phyloP scores from a whole-genome alignment of 257 asterid species.

The Anisodus tanguticus region DNA sequence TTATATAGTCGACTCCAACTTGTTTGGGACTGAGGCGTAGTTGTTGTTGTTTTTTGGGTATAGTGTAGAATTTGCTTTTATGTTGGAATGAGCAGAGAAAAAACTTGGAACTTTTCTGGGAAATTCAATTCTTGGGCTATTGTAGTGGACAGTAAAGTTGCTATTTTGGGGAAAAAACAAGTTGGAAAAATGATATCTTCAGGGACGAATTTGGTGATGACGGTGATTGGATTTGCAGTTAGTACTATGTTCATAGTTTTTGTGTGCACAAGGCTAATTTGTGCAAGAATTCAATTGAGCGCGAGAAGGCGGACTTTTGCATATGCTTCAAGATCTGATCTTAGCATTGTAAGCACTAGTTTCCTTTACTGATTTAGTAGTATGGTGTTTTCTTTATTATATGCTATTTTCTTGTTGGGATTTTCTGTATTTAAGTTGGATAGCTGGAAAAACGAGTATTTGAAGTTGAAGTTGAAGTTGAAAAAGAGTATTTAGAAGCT shows the following conservation, averaged over 20 bases:
- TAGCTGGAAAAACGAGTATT: not conserved
- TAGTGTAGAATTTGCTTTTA: not conserved
- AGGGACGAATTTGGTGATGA: constrained; percentile 81
- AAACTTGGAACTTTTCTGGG: constrained; percentile 35
- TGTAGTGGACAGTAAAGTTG: constrained; percentile 26
- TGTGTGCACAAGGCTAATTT: constrained; percentile 81
- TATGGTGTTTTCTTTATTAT: not conserved
- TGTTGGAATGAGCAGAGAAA: constrained; percentile 35
- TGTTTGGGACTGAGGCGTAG: not conserved
- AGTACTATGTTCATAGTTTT: constrained; percentile 79
- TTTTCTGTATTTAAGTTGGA: not conserved
- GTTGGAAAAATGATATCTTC: constrained; percentile 56
- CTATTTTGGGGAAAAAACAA: constrained; percentile 30
- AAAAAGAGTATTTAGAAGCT: not conserved
- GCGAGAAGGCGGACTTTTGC: constrained; percentile 54
- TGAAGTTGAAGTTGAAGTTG: not conserved
- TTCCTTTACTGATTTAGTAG: constrained; percentile 10
- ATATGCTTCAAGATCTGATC: constrained; percentile 67
- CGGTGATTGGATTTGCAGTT: constrained; percentile 79
- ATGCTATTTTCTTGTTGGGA: constrained; percentile 21
- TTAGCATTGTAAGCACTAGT: constrained; percentile 63
- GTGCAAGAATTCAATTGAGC: constrained; percentile 72
- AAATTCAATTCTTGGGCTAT: constrained; percentile 34
- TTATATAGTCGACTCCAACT: not conserved
- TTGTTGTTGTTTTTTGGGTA: not conserved